These are phyloP conservation scores for Lactarius sp. DNA, from an alignment of 768 basidiomycete genomes.

Conservation along the genomic window DNA sequence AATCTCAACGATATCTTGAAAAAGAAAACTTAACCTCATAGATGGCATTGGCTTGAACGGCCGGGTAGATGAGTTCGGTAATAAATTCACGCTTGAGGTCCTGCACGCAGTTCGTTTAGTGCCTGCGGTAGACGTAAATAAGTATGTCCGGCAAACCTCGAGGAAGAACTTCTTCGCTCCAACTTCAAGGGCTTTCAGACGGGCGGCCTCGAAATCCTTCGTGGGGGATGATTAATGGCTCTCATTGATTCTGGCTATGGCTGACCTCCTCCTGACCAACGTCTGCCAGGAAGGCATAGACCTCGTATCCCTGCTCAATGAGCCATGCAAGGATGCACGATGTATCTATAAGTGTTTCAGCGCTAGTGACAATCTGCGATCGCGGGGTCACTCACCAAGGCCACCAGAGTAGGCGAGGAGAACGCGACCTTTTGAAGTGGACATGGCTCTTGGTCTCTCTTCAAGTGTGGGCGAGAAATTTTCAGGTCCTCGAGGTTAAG, in stretches of 20 bases:
- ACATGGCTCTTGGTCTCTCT: constrained; percentile 33
- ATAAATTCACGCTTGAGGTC: constrained; percentile 95
- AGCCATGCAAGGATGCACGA: constrained; percentile 99
- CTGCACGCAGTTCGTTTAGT: constrained; percentile 36
- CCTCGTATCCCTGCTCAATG: constrained; percentile 97
- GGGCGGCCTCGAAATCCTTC: constrained; percentile 91
- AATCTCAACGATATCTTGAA: background rate
- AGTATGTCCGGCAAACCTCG: constrained; percentile 43
- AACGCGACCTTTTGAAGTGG: constrained; percentile 70
- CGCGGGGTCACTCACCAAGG: constrained; percentile 60
- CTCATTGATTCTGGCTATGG: background rate
- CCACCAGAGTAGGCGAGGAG: constrained; percentile 98
- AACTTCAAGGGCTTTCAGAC: constrained; percentile 80
- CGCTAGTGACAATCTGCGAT: background rate
- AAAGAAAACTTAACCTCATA: constrained; percentile 65
- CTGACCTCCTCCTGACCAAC: constrained; percentile 85
- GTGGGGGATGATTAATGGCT: constrained; percentile 16
- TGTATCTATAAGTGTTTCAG: constrained; percentile 57
- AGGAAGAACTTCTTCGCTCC: constrained; percentile 97
- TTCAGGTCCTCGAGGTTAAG: background rate
- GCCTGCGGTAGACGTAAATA: background rate
- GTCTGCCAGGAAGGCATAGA: constrained; percentile 95
- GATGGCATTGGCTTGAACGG: constrained; percentile 97
- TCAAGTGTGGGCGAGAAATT: background rate
- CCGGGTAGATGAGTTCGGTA: constrained; percentile 94